Evolutionary conservation across 805 yeast genomes (phyloP).

Genomic region (Starmerella potacharoeniae): DNA sequence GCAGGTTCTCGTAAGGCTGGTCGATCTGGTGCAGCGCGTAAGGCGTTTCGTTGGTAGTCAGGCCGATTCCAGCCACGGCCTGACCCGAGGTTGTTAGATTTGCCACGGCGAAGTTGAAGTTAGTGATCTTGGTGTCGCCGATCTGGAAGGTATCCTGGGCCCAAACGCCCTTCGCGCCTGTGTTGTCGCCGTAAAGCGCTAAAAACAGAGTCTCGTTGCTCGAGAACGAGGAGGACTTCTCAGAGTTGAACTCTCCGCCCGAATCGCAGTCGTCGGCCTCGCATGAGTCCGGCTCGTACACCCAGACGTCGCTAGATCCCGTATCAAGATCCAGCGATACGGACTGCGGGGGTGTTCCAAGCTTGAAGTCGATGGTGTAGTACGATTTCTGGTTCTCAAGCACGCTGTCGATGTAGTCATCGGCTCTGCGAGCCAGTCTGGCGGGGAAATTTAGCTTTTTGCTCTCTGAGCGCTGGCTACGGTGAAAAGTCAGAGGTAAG

Average conservation of each 20-base stretch:
- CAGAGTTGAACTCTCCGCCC: conserved; percentile 18
- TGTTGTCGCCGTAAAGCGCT: conserved; percentile 29
- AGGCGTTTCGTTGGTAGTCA: conserved; percentile 23
- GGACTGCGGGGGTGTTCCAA: conserved; percentile 45
- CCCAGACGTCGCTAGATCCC: conserved; percentile 61
- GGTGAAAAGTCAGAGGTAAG: too few species aligned
- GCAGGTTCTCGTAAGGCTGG: conserved; percentile 29
- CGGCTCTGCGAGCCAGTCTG: too few species aligned
- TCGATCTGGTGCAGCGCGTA: conserved; percentile 8
- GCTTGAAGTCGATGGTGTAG: not conserved
- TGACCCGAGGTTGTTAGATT: conserved; percentile 47
- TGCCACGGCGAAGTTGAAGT: conserved; percentile 63
- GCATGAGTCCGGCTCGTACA: conserved; percentile 20
- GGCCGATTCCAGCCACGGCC: conserved; percentile 38
- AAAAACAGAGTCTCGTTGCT: conserved; percentile 12
- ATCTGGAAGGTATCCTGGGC: conserved; percentile 44
- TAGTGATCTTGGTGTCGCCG: conserved; percentile 40
- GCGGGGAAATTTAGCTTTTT: too few species aligned
- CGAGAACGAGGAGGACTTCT: conserved; percentile 20
- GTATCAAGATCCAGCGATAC: conserved; percentile 51
- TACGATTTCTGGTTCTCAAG: not conserved
- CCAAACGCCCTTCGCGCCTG: conserved; percentile 35
- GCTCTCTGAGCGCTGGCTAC: too few species aligned
- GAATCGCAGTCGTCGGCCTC: not conserved
- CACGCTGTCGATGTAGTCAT: too few species aligned